Percentiles rank a stretch among this genome's conserved stretches.
phyloP scores from a whole-genome alignment of 148 eudicot genomes.

The Cornus suecica region DNA sequence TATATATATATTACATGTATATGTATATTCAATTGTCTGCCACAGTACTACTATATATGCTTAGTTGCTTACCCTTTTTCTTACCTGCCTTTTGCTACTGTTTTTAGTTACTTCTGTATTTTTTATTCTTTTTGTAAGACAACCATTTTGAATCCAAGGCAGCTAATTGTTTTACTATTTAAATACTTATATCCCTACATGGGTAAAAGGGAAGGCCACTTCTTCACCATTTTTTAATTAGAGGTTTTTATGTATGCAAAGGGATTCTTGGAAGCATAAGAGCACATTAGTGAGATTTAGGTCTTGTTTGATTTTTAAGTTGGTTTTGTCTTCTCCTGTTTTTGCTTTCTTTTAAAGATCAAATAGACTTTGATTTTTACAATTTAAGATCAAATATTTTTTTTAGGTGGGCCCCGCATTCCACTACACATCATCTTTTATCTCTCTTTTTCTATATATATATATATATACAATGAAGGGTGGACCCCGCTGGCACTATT shows the following conservation, averaged over 20 bases:
- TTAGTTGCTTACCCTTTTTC: background rate
- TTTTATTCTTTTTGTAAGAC: conserved; percentile 6
- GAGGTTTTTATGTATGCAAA: background rate
- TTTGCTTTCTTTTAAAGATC: no score
- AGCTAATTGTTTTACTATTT: conserved; percentile 7
- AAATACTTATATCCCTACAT: background rate
- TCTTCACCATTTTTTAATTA: conserved; percentile 18
- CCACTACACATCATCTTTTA: no score
- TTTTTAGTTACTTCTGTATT: background rate
- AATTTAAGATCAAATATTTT: no score
- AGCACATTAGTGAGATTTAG: conserved; percentile 15
- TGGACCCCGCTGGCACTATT: no score
- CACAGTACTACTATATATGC: background rate
- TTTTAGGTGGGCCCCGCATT: no score
- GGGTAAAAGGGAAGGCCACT: background rate
- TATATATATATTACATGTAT: background rate
- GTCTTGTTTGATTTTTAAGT: no score
- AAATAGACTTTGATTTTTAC: no score
- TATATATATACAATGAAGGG: no score
- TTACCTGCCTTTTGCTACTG: conserved; percentile 15
- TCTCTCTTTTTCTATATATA: no score
- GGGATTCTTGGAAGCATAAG: background rate
- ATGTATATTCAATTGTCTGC: conserved; percentile 7
- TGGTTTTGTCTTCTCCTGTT: no score
- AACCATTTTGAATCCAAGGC: conserved; percentile 22